Evolutionary conservation across 768 basidiomycete species (phyloP).

Genomic region (Lactarius indigo): DNA sequence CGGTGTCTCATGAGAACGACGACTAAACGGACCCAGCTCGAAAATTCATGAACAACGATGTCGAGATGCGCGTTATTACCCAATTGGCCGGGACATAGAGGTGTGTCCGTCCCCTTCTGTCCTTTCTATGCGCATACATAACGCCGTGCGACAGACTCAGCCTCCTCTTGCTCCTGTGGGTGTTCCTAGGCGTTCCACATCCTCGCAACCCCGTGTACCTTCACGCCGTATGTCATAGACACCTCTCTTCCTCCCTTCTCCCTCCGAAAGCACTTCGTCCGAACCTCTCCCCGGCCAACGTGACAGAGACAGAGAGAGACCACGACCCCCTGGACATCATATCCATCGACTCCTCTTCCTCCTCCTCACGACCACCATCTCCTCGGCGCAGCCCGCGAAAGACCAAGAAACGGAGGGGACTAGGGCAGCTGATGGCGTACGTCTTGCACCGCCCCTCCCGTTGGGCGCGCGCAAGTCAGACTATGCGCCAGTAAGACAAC

Average conservation of each 20-base stretch:
- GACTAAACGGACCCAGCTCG: background rate
- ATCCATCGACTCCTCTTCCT: background rate
- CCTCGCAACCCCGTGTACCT: background rate
- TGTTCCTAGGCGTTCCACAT: background rate
- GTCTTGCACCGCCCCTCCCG: slow-evolving; percentile 6
- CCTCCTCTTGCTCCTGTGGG: background rate
- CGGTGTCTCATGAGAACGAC: background rate
- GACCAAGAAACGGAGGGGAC: background rate
- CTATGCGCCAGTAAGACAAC: background rate
- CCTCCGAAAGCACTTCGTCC: no score
- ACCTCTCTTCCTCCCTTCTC: no score
- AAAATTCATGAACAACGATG: background rate
- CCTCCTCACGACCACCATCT: background rate
- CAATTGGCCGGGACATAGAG: background rate
- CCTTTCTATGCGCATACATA: background rate
- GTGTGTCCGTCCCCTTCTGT: background rate
- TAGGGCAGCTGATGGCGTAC: background rate
- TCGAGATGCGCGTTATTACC: background rate
- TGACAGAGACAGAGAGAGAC: background rate
- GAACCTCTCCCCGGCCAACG: no score
- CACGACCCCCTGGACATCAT: background rate
- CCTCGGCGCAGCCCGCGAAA: background rate
- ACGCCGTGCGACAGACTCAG: slow-evolving; percentile 6
- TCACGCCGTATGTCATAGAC: background rate
- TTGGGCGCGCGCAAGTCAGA: background rate